Evolutionary conservation across 164 flowering plant genomes (phyloP), one percentile per base, ranked within the genome.

Genomic region (Brasenia schreberi): DNA sequence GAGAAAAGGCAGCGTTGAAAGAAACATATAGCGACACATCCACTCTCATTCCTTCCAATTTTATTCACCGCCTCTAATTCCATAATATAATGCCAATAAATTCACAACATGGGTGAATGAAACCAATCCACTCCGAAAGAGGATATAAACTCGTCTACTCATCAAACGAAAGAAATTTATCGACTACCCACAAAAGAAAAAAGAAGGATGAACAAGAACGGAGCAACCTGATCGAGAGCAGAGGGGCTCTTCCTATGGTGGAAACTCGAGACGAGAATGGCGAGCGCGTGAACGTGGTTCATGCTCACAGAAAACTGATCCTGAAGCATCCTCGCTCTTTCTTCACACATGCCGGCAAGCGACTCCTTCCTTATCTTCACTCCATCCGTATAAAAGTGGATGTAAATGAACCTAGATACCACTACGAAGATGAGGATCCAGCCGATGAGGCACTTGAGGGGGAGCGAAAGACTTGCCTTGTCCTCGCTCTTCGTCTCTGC

Each of bases 241-340:
- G 97, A 86, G 3, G 97, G 97, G 70, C 74, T 78, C 73, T 81
- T 90, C 80, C 73, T 72, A 74, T 81, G 84, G 70, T 90, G 88
- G 69, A 90, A 92, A 62, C 96, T 90, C 67, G 98, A 88, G 78
- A 92, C 87, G 27, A 92, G 89, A 49, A 90, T 77, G 17, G 96
- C 88, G 1, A 92, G 86, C 19, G 97, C 98, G 64, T 87, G 98
- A 5, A 90, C 96, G 75, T 90, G 98, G 66, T 92, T 92, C n/a
- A 92, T 90, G 62, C 97, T 88, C 60, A 90, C 97, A 72, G 76
- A 86, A 73, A 92, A 92, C 60, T 88, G 96, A 77, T 92, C 98
- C 69, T 90, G 96, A 78, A 92, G 75, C 94, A 92, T 90, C 62
- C 97, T 79, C 5, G 96, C 93, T 44, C 98, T 74, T 73, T 88